Conservation (phyloP, 768 basidiomycete species). For the Tulasnella calospora region DNA sequence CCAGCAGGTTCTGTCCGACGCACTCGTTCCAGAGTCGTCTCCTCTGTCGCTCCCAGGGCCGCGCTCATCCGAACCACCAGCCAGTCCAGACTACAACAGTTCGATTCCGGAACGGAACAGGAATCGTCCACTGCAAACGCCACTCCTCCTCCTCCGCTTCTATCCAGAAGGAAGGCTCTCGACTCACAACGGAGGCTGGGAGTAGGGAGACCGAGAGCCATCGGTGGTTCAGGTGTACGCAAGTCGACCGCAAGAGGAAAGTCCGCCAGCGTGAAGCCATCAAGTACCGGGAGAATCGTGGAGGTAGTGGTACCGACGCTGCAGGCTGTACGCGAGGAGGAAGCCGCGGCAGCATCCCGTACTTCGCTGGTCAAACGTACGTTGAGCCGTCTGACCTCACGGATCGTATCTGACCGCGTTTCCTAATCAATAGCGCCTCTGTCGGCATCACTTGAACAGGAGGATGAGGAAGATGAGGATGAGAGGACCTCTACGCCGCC, state of each 20-base stretch:
- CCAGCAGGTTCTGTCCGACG: not conserved
- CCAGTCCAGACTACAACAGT: not conserved
- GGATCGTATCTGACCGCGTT: not conserved
- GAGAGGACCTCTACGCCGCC: not conserved
- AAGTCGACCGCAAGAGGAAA: conserved; percentile 20
- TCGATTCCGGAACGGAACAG: not conserved
- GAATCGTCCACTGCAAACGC: not conserved
- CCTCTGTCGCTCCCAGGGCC: not conserved
- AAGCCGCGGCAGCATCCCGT: not conserved
- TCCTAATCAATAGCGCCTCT: not conserved
- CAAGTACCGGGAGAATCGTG: not conserved
- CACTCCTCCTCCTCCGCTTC: conserved; percentile 8
- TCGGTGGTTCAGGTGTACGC: conserved; percentile 17
- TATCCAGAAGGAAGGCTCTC: conserved; percentile 3
- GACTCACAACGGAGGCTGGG: conserved; percentile 15
- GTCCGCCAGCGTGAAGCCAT: not conserved
- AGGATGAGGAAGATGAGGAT: not conserved
- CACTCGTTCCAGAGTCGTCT: not conserved
- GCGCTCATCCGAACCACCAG: not conserved
- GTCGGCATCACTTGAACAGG: not conserved
- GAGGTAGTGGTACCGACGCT: conserved; percentile 11
- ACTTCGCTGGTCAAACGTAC: not conserved
- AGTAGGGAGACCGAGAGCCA: conserved; percentile 12
- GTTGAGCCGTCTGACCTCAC: not conserved
- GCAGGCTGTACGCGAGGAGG: not conserved